Conservation (phyloP, 2,329 filamentous ascomycete species). For the Saccharata proteae region DNA sequence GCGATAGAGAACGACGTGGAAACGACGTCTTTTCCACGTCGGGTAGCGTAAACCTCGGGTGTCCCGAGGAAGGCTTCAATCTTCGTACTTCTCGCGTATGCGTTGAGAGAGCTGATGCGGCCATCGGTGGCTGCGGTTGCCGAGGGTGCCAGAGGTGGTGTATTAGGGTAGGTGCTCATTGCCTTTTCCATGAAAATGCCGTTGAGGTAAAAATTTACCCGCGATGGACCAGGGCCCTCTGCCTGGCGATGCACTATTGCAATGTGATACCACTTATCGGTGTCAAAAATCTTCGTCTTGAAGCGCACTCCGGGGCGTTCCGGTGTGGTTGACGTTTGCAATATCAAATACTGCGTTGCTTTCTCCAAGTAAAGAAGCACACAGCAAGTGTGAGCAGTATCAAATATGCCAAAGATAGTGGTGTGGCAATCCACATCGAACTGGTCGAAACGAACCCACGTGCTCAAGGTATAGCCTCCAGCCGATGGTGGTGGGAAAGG, state of each 20-base stretch:
- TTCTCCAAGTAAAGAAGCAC: conserved; percentile 87
- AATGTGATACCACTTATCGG: conserved; percentile 84
- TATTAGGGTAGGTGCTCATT: conserved; percentile 75
- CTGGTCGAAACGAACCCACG: conserved; percentile 79
- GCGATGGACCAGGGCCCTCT: conserved; percentile 62
- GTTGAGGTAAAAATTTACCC: conserved; percentile 80
- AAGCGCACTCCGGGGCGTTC: conserved; percentile 84
- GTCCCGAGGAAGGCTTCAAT: conserved; percentile 92
- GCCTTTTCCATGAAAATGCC: conserved; percentile 90
- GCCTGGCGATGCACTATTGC: conserved; percentile 73
- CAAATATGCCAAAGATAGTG: conserved; percentile 90
- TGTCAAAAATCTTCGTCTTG: conserved; percentile 66
- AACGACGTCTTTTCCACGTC: conserved; percentile 60
- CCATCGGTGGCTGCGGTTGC: too few species aligned
- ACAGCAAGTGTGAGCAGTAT: conserved; percentile 85
- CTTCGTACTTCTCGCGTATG: conserved; percentile 54
- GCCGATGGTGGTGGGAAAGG: conserved; percentile 68
- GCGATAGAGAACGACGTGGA: conserved; percentile 79
- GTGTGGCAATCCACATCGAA: conserved; percentile 82
- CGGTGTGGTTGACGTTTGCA: conserved; percentile 88
- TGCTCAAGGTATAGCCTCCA: conserved; percentile 76
- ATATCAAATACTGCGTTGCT: conserved; percentile 84
- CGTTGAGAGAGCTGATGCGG: too few species aligned
- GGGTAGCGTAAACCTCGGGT: conserved; percentile 71
- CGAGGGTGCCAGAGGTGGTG: conserved; percentile 56